Base-by-base conservation (phyloP, 2,329 filamentous ascomycete species). In the Verticillium nonalfalfae region DNA sequence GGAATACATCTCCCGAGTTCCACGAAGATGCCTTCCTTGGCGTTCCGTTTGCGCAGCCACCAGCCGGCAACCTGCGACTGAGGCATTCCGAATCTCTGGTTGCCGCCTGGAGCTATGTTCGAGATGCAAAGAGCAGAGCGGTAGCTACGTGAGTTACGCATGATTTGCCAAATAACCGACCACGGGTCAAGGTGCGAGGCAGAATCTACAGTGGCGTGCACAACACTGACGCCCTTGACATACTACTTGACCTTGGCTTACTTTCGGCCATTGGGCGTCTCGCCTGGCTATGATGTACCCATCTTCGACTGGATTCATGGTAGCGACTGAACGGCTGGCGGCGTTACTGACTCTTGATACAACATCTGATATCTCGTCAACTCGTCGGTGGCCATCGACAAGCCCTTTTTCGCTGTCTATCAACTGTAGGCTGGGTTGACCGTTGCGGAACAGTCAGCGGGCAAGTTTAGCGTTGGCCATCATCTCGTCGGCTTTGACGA, bases 371-470 rank as follows among this genome's bases (percentile, higher is more conserved):
- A 50, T 56, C 39, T 64, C 60, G 15, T 58, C 54, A 13, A 39
- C 56, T 2, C 38, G 56, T 10, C 61, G 58, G 50, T 13, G 26
- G 56, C 3, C 26, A 62, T 31, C 58, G 57, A 26, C 15, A 50
- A 50, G 7, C 40, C 40, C 40, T 21, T 50, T 18, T 21, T 50
- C 15, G 6, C 60, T 64, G n/a, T 60, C 62, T 10, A 56, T 62
- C 33, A 64, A 64, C 18, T 62, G 60, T 18, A 45, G 58, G 3
- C 58, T 62, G 7, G 55, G 54, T 14, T 88, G 3, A 88, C 85
- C 0, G 83, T 88, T 39, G 85, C 81, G 78, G 85, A 85, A 4
- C 78, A 87, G 66, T 78, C 75, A 1, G 80, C 82, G 0, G 81
- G 81, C 1, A 72, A 76, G 0, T 85, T 33, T 26, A 56, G 54